Base-by-base conservation (phyloP, 257 asterid genomes). In the Mitragyna speciosa region DNA sequence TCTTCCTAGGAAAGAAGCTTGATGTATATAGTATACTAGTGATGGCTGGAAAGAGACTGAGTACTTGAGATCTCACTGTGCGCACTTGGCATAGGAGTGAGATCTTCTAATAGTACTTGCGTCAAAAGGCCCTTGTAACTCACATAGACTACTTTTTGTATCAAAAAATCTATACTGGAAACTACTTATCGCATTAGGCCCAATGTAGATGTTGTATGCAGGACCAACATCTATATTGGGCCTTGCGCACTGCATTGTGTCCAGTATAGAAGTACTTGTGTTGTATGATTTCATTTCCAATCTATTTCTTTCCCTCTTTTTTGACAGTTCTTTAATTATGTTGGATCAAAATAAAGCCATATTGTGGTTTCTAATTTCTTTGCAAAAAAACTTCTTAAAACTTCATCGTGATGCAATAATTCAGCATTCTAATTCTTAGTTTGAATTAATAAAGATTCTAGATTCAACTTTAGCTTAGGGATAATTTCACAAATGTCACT, bases 21-120 rank as follows among this genome's bases (percentile, higher is more conserved):
- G 26, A 76, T n/a, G 15, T 26, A 73, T 0, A 30, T 24, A 36
- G 52, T 7, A 52, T 78, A 78, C 67, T 63, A 9, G 20, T 74
- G 22, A 9, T 20, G 81, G 75, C 49, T 59, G 58, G 47, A 26
- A 75, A 79, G 84, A 72, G 89, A 90, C 89, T 74, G 85, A 90
- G 94, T 92, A 92, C 95, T 89, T 82, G 77, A 83, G 88, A 87
- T 89, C 94, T 89, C 89, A 90, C 92, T 88, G 74, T 82, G 82
- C 87, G 79, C 82, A 89, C 84, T 70, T 84, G 80, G 93, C 94
- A 86, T 84, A 20, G 83, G 86, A 80, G 94, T 90, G 92, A 92
- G 91, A 92, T 89, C 91, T 90, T 85, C 71, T 45, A 84, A 31
- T 52, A 84, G 94, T 90, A 90, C 94, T 92, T 83, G 86, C 80